Conservation (phyloP, 192 early-diverging fungal genomes). For the Coemansia sp. region DNA sequence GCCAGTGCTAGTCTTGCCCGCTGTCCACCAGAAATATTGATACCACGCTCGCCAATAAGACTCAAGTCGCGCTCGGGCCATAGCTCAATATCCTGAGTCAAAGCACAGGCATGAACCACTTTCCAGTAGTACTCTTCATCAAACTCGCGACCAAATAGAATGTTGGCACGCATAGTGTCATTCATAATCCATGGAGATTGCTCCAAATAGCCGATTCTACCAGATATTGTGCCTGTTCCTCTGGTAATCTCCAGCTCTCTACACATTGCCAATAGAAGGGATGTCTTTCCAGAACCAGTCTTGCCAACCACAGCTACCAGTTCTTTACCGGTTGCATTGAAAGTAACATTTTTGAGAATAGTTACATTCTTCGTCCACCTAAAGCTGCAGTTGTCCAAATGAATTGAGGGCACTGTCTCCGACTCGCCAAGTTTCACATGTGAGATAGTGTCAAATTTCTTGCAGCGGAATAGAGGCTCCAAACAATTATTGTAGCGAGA, state of each 20-base stretch:
- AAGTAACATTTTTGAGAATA: conserved; percentile 51
- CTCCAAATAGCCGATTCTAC: conserved; percentile 72
- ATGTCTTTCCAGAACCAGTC: conserved; percentile 80
- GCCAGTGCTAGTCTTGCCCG: conserved; percentile 19
- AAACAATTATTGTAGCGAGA: background rate
- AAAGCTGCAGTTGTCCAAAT: conserved; percentile 4
- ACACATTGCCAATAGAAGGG: conserved; percentile 73
- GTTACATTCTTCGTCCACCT: background rate
- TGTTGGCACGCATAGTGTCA: conserved; percentile 15
- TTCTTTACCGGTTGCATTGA: conserved; percentile 55
- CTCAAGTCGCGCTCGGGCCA: conserved; percentile 6
- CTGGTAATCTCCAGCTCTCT: conserved; percentile 68
- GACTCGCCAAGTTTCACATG: background rate
- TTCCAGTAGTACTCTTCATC: conserved; percentile 14
- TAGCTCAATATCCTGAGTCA: conserved; percentile 4
- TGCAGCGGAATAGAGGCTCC: background rate
- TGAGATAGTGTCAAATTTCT: background rate
- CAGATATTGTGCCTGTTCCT: conserved; percentile 57
- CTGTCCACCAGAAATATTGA: conserved; percentile 31
- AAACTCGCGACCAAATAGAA: conserved; percentile 22
- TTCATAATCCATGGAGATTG: conserved; percentile 61
- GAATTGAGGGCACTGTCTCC: background rate
- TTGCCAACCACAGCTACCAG: conserved; percentile 78
- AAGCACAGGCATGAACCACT: conserved; percentile 4
- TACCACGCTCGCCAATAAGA: conserved; percentile 17